Base-by-base conservation (phyloP, 106 monocot genomes). In the Apostasia ramifera region DNA sequence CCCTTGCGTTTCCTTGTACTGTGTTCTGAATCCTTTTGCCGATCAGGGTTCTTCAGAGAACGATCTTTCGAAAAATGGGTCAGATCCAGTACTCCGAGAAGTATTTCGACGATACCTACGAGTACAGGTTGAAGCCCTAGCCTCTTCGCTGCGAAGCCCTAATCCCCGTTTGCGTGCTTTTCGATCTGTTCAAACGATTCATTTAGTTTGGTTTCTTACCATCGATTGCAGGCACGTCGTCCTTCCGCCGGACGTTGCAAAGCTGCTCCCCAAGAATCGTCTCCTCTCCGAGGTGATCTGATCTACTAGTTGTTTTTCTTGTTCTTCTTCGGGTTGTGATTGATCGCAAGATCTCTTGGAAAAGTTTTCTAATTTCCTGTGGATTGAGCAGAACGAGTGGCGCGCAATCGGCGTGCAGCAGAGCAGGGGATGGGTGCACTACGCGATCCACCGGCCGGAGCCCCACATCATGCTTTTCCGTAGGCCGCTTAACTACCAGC, bases 31-130 rank as follows among this genome's bases (percentile, higher is more conserved):
- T 26, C 50, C 8, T 8, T 50, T 50, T 8, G 50, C 8, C 8
- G 50, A 50, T 50, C 8, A 5, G 50, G 50, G 50, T 50, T 50
- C 8, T 11, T 0, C 15, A 40, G 60, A 11, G 13, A 57, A 2
- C 40, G 44, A 59, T 48, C 41, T 41, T 26, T 43, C 12, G 3
- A 37, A 13, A 65, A 54, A 56, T 93, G 93, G 93, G 84, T 0
- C 89, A 89, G 86, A 93, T 93, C 84, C 93, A 93, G 89, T 93
- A 93, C 71, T 93, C 93, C 4, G 93, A 93, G 84, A 93, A 93
- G 66, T 93, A 93, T 70, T 93, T 93, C 70, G 93, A 93, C 63
- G 89, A 93, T 47, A 89, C 72, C 54, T 86, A 84, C 66, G 93
- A 93, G 68, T 93, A 93, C 83, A 81, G 93, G 93, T 93, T 15